Conservation (phyloP, 129 eudicot species). For the Oenanthe sinensis region DNA sequence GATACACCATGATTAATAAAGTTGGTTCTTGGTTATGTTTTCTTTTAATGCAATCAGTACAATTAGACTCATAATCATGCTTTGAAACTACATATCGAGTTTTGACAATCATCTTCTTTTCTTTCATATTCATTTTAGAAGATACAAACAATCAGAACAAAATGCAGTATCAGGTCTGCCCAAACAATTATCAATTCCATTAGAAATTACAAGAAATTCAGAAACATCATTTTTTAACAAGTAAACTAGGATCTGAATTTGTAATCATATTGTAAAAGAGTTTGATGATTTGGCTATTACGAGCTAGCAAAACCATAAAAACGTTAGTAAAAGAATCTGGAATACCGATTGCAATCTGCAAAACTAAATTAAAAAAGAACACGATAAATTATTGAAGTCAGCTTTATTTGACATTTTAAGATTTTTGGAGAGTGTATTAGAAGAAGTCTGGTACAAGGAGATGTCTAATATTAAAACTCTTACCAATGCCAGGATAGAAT, state of each 20-base stretch:
- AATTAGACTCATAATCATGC: not conserved
- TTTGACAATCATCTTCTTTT: not conserved
- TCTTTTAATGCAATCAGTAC: not conserved
- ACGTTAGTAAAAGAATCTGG: not conserved
- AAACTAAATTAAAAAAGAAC: not conserved
- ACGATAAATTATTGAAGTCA: not conserved
- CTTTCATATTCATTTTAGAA: not conserved
- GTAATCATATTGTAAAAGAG: not conserved
- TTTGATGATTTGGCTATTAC: not conserved
- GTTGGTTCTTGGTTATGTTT: too few species aligned
- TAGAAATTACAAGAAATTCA: not conserved
- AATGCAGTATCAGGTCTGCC: not conserved
- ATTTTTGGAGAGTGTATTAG: too few species aligned
- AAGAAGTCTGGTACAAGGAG: too few species aligned
- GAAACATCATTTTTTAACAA: not conserved
- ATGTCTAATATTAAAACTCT: not conserved
- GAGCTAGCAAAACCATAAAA: not conserved
- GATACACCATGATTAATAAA: not conserved
- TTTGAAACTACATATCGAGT: not conserved
- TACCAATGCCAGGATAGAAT: too few species aligned
- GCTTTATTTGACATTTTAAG: not conserved
- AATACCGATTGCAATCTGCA: not conserved
- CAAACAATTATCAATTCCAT: not conserved
- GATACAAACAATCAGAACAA: not conserved
- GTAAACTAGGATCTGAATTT: not conserved